Evolutionary conservation across 176 grass and related monocot species (phyloP).

Genomic region (Lolium perenne): DNA sequence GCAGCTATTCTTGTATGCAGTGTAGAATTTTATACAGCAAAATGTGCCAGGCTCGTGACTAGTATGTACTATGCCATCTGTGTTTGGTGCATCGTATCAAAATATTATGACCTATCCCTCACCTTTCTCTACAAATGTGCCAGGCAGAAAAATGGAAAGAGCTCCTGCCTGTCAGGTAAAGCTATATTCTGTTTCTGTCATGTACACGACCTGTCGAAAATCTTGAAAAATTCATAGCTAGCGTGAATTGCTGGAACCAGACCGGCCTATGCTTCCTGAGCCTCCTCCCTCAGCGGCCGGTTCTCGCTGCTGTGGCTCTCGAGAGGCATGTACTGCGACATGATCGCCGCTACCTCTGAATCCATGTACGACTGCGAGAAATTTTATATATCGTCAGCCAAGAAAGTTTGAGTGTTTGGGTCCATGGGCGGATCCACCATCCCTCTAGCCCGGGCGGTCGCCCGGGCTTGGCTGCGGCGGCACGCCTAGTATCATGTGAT

Average conservation of each 20-base stretch:
- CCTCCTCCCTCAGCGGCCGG: conserved; percentile 60
- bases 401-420: not conserved
- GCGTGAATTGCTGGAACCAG: not conserved
- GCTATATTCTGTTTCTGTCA: not conserved
- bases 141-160: not conserved
- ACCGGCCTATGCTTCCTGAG: conserved; percentile 36
- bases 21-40: conserved; percentile 14
- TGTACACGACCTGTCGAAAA: not conserved
- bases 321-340: conserved; percentile 94
- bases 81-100: not conserved
- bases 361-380: conserved; percentile 53
- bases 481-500: too few relatives aligned
- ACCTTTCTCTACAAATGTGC: not conserved
- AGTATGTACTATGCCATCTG: not conserved
- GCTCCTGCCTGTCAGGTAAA: not conserved
- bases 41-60: not conserved
- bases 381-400: conserved; percentile 10
- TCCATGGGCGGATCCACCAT: too few relatives aligned
- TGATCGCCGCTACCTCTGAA: conserved; percentile 81
- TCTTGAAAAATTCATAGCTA: not conserved
- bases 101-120: not conserved
- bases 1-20: not conserved
- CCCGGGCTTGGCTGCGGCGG: too few relatives aligned
- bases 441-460: too few relatives aligned
- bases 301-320: conserved; percentile 65